Evolutionary conservation across 1,139 yeast genomes (phyloP), one percentile per base, ranked within the genome.

Genomic region (Pneumocystis oryctolagi): DNA sequence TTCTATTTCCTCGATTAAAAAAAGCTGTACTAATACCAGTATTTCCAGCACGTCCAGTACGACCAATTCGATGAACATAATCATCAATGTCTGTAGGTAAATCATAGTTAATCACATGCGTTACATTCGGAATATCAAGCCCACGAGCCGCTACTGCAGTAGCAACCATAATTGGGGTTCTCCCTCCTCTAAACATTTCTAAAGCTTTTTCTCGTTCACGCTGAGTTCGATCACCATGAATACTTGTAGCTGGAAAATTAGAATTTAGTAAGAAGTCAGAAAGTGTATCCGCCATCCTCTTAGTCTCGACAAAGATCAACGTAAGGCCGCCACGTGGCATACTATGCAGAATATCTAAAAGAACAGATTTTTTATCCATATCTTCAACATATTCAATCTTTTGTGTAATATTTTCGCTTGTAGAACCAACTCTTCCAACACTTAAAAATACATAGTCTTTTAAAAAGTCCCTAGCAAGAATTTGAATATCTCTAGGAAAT

Each of bases 11-110:
- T 79, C 97, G 87, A 85, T 92, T 92, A 79, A 92, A 89, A 81
- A 92, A 92, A 64, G 98, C 95, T 70, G 97, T 90, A 70, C 98
- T 97, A 72, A 87, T 81, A 86, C 98, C 98, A 68, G 87, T 84
- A 80, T 92, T 92, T 82, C 98, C 98, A 72, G 98, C 98, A 84
- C 98, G 95, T 78, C 98, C 98, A 72, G 98, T 92, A 85, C 98
- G 94, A 82, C 98, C 98, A 74, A 92, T 92, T 81, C 98, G 88
- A 80, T 92, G 98, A 68, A 92, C 98, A 75, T 92, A 92, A 78
- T 92, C 98, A 77, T 92, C 98, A 73, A 90, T 87, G 77, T 92
- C 97, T 74, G 88, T 81, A 74, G 98, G 98, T 76, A 92, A 82
- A 75, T 92, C 98, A 75, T 85, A 92, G 82, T 92, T 92, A 78